Percentiles rank a stretch among this genome's conserved stretches.
Evolutionary conservation across 371 early-diverging fungal genomes (phyloP).

Genomic region (Zychaea mexicana): DNA sequence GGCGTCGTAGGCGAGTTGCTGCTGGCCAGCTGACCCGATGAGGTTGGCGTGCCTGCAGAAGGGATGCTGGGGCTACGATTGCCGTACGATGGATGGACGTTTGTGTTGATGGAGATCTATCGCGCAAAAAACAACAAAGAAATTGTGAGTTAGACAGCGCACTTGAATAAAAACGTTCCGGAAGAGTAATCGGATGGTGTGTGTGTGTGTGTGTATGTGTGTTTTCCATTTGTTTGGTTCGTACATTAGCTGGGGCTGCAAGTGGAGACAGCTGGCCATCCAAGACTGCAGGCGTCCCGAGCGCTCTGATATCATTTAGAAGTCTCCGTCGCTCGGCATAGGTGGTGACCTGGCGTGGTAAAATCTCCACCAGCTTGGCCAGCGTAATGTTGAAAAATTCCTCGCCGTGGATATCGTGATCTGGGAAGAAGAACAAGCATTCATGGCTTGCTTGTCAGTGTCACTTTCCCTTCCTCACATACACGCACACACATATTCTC

Average conservation of each 20-base stretch:
- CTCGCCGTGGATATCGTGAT: slow-evolving; percentile 37
- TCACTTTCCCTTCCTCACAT: background rate
- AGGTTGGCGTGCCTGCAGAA: slow-evolving; percentile 24
- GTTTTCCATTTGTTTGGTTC: background rate
- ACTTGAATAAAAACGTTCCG: too few relatives aligned
- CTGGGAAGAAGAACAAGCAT: slow-evolving; percentile 18
- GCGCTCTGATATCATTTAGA: slow-evolving; percentile 44
- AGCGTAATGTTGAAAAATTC: slow-evolving; percentile 41
- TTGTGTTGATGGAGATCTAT: slow-evolving; percentile 32
- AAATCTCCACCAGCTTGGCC: slow-evolving; percentile 40
- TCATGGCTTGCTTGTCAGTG: slow-evolving; percentile 3
- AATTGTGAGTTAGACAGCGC: too few relatives aligned
- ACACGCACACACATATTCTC: too few relatives aligned
- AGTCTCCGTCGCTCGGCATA: slow-evolving; percentile 52
- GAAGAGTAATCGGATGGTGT: background rate
- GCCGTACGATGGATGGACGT: slow-evolving; percentile 15
- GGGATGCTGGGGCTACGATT: slow-evolving; percentile 20
- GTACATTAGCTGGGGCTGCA: slow-evolving; percentile 13
- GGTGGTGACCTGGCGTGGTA: slow-evolving; percentile 47
- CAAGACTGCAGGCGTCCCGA: slow-evolving; percentile 18
- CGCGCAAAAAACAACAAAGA: background rate
- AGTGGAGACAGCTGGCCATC: background rate
- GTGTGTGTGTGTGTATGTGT: background rate
- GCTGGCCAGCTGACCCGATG: slow-evolving; percentile 21
- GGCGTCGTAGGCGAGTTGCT: slow-evolving; percentile 29